Evolutionary conservation across 257 asterid genomes (phyloP), one percentile per base, ranked within the genome.

Genomic region (Oldenlandia corymbosa): DNA sequence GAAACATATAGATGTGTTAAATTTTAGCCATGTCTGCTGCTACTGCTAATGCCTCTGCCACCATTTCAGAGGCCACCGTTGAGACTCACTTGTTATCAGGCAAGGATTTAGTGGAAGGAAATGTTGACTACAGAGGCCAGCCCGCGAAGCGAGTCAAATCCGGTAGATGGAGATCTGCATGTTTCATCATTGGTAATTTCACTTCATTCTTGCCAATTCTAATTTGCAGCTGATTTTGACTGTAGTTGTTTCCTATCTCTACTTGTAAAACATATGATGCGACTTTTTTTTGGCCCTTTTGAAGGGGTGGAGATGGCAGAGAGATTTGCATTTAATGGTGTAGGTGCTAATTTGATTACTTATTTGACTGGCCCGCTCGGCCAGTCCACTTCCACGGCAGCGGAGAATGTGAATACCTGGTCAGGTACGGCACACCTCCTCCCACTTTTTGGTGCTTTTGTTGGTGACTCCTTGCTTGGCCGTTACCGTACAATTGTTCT

Each of bases 331-430:
- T 50, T n/a, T 23, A 18, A 5, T 1, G 56, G 56, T 18, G 21
- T 50, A 17, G 21, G 28, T 26, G 31, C 59, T 20, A 53, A 53
- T 16, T 53, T 53, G 59, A 53, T 53, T 31, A 53, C 34, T 55
- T 78, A 74, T 62, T 60, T 78, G 57, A 78, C 80, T 18, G 83
- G 83, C 34, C 75, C 80, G 56, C 76, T 78, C 24, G 83, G 83
- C 13, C 83, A 74, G 32, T 74, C 83, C 18, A 73, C 71, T 5
- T 80, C 80, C 1, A 68, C 65, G 12, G 83, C 79, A 3, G 80
- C 80, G 6, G 80, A 64, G 54, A 78, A 72, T 39, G 67, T 78
- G 11, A 78, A 78, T 56, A 55, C 48, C 20, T 78, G 83, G 83
- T 62, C 75, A 2, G 80, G 83, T 7, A 48, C 71, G 17, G 73